A percentile compares a stretch with the other conserved stretches of the same genome.
phyloP scores from a whole-genome alignment of 305 asterid genomes.

The Nicotiana rustica region DNA sequence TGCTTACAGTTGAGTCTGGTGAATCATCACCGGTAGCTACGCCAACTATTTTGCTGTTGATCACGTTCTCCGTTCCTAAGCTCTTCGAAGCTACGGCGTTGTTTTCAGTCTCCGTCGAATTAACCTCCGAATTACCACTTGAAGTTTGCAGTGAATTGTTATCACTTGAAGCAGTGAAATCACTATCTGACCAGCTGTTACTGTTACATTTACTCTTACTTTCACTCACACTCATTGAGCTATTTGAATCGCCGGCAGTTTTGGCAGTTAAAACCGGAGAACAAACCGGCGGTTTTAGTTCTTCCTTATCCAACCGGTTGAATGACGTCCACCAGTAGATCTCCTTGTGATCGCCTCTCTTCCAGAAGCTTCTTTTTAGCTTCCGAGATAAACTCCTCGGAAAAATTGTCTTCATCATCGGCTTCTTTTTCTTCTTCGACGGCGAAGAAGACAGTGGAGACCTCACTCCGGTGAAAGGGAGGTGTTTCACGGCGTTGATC shows the following conservation, averaged over 20 bases:
- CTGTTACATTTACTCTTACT: constrained; percentile 43
- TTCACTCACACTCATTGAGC: constrained; percentile 40
- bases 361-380: constrained; percentile 64
- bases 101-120: constrained; percentile 26
- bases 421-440: constrained; percentile 38
- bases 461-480: constrained; percentile 47
- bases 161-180: constrained; percentile 53
- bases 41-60: constrained; percentile 44
- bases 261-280: not conserved
- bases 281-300: constrained; percentile 42
- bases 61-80: constrained; percentile 31
- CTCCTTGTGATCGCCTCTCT: constrained; percentile 52
- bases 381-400: constrained; percentile 61
- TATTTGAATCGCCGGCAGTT: constrained; percentile 36
- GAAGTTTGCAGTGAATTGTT: constrained; percentile 36
- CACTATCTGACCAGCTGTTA: constrained; percentile 56
- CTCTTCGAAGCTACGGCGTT: constrained; percentile 36
- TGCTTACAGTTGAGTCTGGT: constrained; percentile 43
- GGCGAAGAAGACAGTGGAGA: constrained; percentile 27
- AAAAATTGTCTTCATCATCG: constrained; percentile 41
- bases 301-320: constrained; percentile 50
- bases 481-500: constrained; percentile 64
- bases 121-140: constrained; percentile 49
- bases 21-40: constrained; percentile 55
- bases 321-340: constrained; percentile 60